Conservation (phyloP, 495 filamentous ascomycete genomes). For the Xylaria bambusicola region DNA sequence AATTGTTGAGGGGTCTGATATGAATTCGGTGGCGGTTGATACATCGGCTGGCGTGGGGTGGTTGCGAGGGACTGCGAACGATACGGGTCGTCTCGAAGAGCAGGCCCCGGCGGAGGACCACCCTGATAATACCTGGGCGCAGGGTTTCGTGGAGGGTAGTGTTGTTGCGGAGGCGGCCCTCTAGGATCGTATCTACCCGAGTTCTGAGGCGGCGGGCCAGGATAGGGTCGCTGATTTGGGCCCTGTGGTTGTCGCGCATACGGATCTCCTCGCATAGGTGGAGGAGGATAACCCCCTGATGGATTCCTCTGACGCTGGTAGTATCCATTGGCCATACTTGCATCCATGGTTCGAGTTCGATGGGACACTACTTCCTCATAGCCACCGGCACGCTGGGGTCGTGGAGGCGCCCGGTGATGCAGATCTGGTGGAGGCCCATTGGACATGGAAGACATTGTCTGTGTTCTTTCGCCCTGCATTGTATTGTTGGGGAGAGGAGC, state of each 20-base stretch:
- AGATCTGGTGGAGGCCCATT: slow-evolving; percentile 55
- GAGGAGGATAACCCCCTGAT: slow-evolving; percentile 41
- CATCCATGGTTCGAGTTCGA: slow-evolving; percentile 43
- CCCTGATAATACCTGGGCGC: slow-evolving; percentile 57
- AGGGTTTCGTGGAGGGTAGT: slow-evolving; percentile 59
- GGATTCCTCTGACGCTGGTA: slow-evolving; percentile 56
- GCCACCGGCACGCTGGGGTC: slow-evolving; percentile 58
- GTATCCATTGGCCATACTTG: slow-evolving; percentile 54
- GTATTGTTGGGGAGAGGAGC: slow-evolving; percentile 57
- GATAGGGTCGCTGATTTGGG: slow-evolving; percentile 51
- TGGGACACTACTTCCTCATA: slow-evolving; percentile 38
- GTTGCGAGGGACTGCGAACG: slow-evolving; percentile 90
- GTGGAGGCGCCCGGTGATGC: slow-evolving; percentile 61
- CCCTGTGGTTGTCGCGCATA: slow-evolving; percentile 28
- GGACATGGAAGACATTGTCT: slow-evolving; percentile 88
- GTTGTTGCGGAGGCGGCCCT: slow-evolving; percentile 47
- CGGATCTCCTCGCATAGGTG: slow-evolving; percentile 22
- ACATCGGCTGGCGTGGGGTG: slow-evolving; percentile 64
- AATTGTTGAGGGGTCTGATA: slow-evolving; percentile 74
- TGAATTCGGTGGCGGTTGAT: slow-evolving; percentile 63
- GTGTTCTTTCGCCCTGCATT: slow-evolving; percentile 65
- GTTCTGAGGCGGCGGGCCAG: slow-evolving; percentile 48
- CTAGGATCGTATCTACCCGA: slow-evolving; percentile 40
- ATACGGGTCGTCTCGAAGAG: slow-evolving; percentile 80
- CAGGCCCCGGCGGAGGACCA: slow-evolving; percentile 58